A percentile compares a stretch with the other conserved stretches of the same genome.
Conservation (phyloP, 371 early-diverging fungal species). For the Syncephalis plumigaleata region DNA sequence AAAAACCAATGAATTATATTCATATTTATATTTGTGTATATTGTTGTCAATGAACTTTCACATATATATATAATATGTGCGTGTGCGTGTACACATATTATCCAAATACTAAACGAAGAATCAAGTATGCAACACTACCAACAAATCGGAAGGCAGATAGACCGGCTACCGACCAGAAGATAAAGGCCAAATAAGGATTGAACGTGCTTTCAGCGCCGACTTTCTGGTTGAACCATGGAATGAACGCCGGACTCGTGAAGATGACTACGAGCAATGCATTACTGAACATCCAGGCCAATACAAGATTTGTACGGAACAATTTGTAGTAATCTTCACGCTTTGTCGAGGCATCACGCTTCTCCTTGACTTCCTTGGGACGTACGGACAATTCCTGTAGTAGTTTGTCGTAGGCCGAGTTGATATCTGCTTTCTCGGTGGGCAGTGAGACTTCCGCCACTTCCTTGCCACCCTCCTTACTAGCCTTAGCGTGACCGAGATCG, state of each 20-base stretch:
- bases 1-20: too few relatives aligned
- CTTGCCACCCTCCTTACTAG: slow-evolving; percentile 14
- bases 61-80: too few relatives aligned
- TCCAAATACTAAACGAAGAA: slow-evolving; percentile 24
- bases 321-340: slow-evolving; percentile 77
- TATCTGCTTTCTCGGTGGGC: slow-evolving; percentile 17
- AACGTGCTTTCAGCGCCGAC: slow-evolving; percentile 5
- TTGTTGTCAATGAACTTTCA: too few relatives aligned
- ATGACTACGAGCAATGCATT: slow-evolving; percentile 54
- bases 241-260: slow-evolving; percentile 17
- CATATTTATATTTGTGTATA: too few relatives aligned
- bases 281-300: slow-evolving; percentile 69
- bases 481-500: slow-evolving; percentile 9
- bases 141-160: slow-evolving; percentile 55
- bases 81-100: too few relatives aligned
- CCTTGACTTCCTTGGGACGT: slow-evolving; percentile 16
- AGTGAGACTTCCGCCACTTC: slow-evolving; percentile 16
- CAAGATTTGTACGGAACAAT: slow-evolving; percentile 61
- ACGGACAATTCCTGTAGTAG: slow-evolving; percentile 26
- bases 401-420: slow-evolving; percentile 43
- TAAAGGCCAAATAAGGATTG: slow-evolving; percentile 26
- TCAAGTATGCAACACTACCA: slow-evolving; percentile 45
- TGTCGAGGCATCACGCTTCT: slow-evolving; percentile 51
- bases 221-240: slow-evolving; percentile 6
- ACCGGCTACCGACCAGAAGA: slow-evolving; percentile 68